Evolutionary conservation across 495 filamentous ascomycete species (phyloP).

Genomic region (Cercophora newfieldiana): DNA sequence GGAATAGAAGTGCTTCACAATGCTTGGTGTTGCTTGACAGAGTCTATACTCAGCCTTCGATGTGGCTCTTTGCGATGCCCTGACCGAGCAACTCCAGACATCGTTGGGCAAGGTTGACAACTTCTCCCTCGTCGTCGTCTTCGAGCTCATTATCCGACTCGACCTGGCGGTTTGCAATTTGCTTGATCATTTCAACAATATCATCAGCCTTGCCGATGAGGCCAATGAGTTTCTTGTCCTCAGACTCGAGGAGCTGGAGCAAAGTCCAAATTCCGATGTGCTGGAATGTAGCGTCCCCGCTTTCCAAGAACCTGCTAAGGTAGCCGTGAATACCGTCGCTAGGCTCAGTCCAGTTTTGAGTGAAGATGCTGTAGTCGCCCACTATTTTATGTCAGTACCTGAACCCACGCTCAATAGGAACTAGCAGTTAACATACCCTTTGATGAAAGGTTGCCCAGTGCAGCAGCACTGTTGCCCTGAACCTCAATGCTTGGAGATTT

Average conservation of each 20-base stretch:
- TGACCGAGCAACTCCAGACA: constrained; percentile 84
- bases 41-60: constrained; percentile 48
- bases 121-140: constrained; percentile 87
- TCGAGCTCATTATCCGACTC: constrained; percentile 88
- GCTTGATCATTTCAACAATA: constrained; percentile 85
- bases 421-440: constrained; percentile 66
- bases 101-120: constrained; percentile 85
- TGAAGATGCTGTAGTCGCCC: constrained; percentile 93
- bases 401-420: constrained; percentile 9
- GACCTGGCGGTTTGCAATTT: constrained; percentile 84
- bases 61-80: constrained; percentile 52
- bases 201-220: constrained; percentile 85
- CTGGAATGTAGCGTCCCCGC: constrained; percentile 95
- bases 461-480: constrained; percentile 96
- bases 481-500: constrained; percentile 96
- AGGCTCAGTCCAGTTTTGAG: constrained; percentile 88
- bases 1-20: neutral
- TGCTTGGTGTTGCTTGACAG: neutral
- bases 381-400: constrained; percentile 54
- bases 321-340: constrained; percentile 95
- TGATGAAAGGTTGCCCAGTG: constrained; percentile 90
- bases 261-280: constrained; percentile 99
- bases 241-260: constrained; percentile 91
- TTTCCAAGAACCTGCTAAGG: constrained; percentile 85
- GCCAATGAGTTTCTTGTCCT: constrained; percentile 79